Conservation (phyloP, 768 basidiomycete genomes). For the Boletus speciosus region DNA sequence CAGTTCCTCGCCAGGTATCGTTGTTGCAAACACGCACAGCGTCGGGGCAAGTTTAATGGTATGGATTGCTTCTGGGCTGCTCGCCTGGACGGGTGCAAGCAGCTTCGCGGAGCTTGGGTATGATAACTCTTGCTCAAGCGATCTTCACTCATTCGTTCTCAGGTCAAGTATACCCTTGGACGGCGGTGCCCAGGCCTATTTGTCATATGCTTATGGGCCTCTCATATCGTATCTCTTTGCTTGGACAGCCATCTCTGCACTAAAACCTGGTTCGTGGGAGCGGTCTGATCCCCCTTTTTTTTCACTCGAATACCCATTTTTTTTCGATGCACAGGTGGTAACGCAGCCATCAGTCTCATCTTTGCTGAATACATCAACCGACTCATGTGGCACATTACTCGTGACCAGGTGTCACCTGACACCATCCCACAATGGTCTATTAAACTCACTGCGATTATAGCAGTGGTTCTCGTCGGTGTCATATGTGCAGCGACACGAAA, state of each 20-base stretch:
- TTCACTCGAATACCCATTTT: background rate
- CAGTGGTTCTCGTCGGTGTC: constrained; percentile 68
- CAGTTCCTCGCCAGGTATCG: constrained; percentile 90
- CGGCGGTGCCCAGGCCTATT: constrained; percentile 71
- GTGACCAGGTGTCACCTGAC: constrained; percentile 67
- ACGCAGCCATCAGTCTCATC: constrained; percentile 85
- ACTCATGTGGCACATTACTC: constrained; percentile 75
- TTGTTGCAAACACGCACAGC: constrained; percentile 83
- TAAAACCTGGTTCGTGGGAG: constrained; percentile 66
- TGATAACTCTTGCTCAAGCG: constrained; percentile 22
- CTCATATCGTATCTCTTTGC: constrained; percentile 88
- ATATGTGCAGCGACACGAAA: constrained; percentile 77
- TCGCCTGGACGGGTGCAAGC: constrained; percentile 95
- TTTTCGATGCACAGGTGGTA: constrained; percentile 45
- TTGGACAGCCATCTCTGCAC: constrained; percentile 88
- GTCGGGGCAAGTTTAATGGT: constrained; percentile 86
- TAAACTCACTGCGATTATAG: constrained; percentile 77
- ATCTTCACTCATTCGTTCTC: background rate
- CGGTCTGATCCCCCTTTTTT: background rate
- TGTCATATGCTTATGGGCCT: constrained; percentile 86
- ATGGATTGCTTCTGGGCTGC: constrained; percentile 78
- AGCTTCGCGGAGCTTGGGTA: constrained; percentile 91
- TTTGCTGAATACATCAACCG: constrained; percentile 92
- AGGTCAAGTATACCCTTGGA: constrained; percentile 38
- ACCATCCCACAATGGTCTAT: constrained; percentile 88